Percentiles rank a stretch among this genome's conserved stretches.
Conservation (phyloP, 2,329 filamentous ascomycete species). For the Lasiodiplodia hormozganensis region DNA sequence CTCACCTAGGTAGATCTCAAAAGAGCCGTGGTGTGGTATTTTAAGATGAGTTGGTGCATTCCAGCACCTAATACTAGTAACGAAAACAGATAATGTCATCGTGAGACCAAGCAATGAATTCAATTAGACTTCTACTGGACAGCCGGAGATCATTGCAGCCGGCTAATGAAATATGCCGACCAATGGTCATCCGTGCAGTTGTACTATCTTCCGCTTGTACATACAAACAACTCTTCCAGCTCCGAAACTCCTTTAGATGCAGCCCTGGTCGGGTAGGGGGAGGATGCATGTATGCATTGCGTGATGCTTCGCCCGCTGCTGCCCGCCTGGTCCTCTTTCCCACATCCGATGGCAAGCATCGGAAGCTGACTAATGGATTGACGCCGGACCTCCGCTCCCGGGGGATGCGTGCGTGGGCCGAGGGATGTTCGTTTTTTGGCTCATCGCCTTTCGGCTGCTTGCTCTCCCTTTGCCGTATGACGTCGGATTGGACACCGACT, state of each 20-base stretch:
- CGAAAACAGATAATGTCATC: neutral
- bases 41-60: neutral
- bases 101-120: neutral
- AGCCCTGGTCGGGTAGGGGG: conserved; percentile 13
- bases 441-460: neutral
- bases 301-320: neutral
- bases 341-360: conserved; percentile 18
- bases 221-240: neutral
- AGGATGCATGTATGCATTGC: neutral
- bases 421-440: neutral
- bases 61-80: neutral
- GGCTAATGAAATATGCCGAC: neutral
- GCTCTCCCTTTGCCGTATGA: neutral
- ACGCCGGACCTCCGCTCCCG: conserved; percentile 18
- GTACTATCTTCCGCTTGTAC: neutral
- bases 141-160: no score
- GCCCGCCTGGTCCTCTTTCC: conserved; percentile 4
- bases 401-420: neutral
- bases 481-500: neutral
- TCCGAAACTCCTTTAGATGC: conserved; percentile 6
- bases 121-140: neutral
- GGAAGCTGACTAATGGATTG: conserved; percentile 24
- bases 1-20: neutral
- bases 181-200: neutral
- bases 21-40: no score